Evolutionary conservation across 1,284 basidiomycete species (phyloP), one percentile per base, ranked within the genome.

Genomic region (Butyriboletus appendiculatus): DNA sequence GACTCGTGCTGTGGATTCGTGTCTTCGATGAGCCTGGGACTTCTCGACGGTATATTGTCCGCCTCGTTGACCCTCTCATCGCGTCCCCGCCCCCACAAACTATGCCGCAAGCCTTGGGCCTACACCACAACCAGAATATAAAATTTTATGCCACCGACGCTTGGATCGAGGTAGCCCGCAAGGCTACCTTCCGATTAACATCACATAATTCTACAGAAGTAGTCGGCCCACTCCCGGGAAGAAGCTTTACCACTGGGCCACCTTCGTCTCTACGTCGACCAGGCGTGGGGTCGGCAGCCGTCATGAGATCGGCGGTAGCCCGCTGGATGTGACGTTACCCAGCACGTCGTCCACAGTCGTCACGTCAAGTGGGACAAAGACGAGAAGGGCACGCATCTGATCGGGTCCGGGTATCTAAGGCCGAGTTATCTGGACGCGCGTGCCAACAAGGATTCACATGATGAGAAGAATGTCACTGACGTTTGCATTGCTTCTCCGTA

Each of bases 261-360:
- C 63, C 46, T 65, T 61, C 54, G 39, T 63, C 45, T 58, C 61
- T 1, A 65, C 61, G 7, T 65, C 63, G 8, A 41, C 48, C 5
- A 15, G n/a, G 12, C 63, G 61, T 5, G 61, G 63, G 0, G 48
- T 65, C 15, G 59, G 63, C 4, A 62, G 65, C 52, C 61, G 41
- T 26, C 63, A 65, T 44, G 63, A 63, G 20, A 42, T 65, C 34
- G 52, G 45, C 0, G 62, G 59, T 3, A 52, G 53, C 16, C 54
- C 58, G 0, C 55, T 49, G 40, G 30, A 24, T 0, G 50, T 58
- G 4, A 65, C 39, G 39, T 58, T 18, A 45, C 33, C 2, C 56
- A 56, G n/a, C 26, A 50, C 15, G 9, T 55, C 11, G 34, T 56
- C 30, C 30, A 62, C 38, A 38, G 24, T 4, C 60, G 51, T 3